Percentiles rank a stretch among this genome's conserved stretches.
Conservation (phyloP, 1,284 basidiomycete genomes). For the Boletellus sp. region DNA sequence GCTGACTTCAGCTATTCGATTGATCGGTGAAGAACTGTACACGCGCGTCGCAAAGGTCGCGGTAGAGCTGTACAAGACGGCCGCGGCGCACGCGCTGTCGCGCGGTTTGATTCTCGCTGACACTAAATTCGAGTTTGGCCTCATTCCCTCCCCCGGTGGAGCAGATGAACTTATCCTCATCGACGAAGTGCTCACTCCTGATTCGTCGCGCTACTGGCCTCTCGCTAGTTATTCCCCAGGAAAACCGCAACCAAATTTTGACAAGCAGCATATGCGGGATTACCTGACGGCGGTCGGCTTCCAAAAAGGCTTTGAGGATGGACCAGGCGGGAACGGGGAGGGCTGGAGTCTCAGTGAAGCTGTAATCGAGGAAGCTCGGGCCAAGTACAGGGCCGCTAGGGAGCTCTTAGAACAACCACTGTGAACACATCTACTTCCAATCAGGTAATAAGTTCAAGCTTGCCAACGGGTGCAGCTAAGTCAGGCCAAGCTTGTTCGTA, state of each 20-base stretch:
- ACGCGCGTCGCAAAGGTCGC: slow-evolving; percentile 57
- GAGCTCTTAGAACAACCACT: slow-evolving; percentile 49
- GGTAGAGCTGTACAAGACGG: slow-evolving; percentile 70
- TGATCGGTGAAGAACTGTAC: slow-evolving; percentile 71
- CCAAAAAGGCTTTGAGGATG: slow-evolving; percentile 74
- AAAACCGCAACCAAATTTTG: slow-evolving; percentile 83
- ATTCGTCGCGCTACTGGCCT: slow-evolving; percentile 97
- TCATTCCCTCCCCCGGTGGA: slow-evolving; percentile 42
- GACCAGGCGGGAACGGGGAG: slow-evolving; percentile 60
- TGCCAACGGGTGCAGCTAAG: slow-evolving; percentile 37
- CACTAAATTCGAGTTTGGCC: slow-evolving; percentile 88
- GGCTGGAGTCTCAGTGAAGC: slow-evolving; percentile 75
- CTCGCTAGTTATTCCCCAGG: slow-evolving; percentile 73
- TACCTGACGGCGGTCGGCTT: slow-evolving; percentile 78
- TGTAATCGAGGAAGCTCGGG: slow-evolving; percentile 75
- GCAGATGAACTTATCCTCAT: slow-evolving; percentile 74
- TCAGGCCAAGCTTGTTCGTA: slow-evolving; percentile 59
- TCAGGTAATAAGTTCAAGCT: background rate
- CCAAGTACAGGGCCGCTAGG: slow-evolving; percentile 78
- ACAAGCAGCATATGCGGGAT: slow-evolving; percentile 95
- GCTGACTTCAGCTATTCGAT: slow-evolving; percentile 45
- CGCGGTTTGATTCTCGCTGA: slow-evolving; percentile 95
- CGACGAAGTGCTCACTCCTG: slow-evolving; percentile 95
- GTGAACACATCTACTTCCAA: slow-evolving; percentile 5
- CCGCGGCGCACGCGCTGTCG: slow-evolving; percentile 73